Evolutionary conservation across 1,284 basidiomycete species (phyloP).

Genomic region (Cryptococcus sp.): DNA sequence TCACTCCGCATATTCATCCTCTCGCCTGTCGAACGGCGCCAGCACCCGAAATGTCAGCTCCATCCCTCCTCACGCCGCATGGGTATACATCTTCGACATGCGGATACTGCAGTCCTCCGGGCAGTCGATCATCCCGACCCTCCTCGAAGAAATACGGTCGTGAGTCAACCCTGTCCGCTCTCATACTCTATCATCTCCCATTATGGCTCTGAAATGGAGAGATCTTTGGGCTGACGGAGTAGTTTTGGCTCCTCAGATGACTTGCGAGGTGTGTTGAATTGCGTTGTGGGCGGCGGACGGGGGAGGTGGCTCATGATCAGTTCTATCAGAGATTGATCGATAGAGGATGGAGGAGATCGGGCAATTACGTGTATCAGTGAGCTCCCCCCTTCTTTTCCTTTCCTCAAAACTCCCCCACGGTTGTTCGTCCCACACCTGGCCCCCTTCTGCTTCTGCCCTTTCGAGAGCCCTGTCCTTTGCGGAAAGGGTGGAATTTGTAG

Average conservation of each 20-base stretch:
- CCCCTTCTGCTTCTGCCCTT: too few species aligned
- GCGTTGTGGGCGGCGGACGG: neutral
- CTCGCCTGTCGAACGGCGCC: too few species aligned
- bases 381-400: neutral
- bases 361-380: slow-evolving; percentile 57
- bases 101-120: slow-evolving; percentile 49
- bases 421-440: too few species aligned
- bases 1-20: too few species aligned
- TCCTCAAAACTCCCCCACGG: slow-evolving; percentile 4
- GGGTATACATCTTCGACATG: slow-evolving; percentile 44
- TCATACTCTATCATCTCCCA: too few species aligned
- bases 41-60: neutral
- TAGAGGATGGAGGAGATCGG: slow-evolving; percentile 82
- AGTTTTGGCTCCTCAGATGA: slow-evolving; percentile 29
- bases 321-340: slow-evolving; percentile 62
- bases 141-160: slow-evolving; percentile 46
- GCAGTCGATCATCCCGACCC: slow-evolving; percentile 27
- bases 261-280: slow-evolving; percentile 19
- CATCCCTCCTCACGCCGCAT: slow-evolving; percentile 30
- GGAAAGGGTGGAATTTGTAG: too few species aligned
- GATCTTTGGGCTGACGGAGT: slow-evolving; percentile 1
- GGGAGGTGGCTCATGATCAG: slow-evolving; percentile 19
- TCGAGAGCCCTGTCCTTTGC: too few species aligned
- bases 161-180: slow-evolving; percentile 33
- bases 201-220: too few species aligned